Conservation (phyloP, 352 stramenopile species). For the Globisporangium takayamanum region DNA sequence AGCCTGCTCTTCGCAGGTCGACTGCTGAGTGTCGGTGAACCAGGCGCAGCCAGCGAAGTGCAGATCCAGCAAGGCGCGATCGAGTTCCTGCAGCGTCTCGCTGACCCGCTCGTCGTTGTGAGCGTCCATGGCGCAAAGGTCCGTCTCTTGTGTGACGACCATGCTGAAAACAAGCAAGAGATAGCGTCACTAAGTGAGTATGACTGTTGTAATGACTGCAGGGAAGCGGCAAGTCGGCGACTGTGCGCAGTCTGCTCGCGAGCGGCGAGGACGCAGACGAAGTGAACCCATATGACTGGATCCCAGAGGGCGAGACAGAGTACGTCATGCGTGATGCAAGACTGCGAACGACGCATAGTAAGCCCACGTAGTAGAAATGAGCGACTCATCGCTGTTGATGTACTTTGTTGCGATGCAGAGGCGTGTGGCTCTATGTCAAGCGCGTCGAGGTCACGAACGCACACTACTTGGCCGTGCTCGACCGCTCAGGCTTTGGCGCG, state of each 20-base stretch:
- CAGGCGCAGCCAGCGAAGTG: conserved; percentile 28
- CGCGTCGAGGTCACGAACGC: conserved; percentile 48
- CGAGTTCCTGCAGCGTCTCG: conserved; percentile 63
- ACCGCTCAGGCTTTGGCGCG: conserved; percentile 41
- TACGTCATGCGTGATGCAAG: neutral
- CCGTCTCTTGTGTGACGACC: neutral
- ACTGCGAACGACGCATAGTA: neutral
- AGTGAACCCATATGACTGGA: conserved; percentile 15
- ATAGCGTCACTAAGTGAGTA: neutral
- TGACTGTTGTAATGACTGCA: conserved; percentile 4
- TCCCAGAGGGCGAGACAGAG: conserved; percentile 19
- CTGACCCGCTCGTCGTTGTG: conserved; percentile 58
- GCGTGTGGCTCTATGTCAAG: conserved; percentile 75
- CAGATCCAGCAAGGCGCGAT: conserved; percentile 71
- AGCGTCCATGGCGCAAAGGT: conserved; percentile 56
- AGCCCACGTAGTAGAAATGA: too few species aligned
- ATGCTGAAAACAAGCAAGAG: neutral
- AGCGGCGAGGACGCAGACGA: conserved; percentile 12
- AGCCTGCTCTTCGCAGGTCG: conserved; percentile 60
- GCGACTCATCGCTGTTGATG: neutral
- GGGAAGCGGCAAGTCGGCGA: conserved; percentile 46
- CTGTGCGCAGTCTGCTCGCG: conserved; percentile 35
- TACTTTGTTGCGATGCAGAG: conserved; percentile 10
- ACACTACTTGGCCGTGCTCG: conserved; percentile 69
- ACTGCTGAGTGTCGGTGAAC: conserved; percentile 45